Base-by-base conservation (phyloP, 2,329 filamentous ascomycete species). In the Metarhizium rileyi region DNA sequence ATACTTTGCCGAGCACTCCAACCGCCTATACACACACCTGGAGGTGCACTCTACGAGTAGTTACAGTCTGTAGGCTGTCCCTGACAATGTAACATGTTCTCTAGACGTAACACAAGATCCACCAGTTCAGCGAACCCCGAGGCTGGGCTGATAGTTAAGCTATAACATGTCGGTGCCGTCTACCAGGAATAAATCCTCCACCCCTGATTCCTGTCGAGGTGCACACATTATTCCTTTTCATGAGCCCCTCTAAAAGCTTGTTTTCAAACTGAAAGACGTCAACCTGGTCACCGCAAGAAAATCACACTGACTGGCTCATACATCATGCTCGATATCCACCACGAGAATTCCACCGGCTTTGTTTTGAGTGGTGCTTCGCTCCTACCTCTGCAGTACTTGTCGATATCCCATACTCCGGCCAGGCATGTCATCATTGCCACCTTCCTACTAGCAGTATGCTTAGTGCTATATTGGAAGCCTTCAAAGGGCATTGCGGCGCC, bases 401-500 rank as follows among this genome's bases (percentile, higher is more conserved):
- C 46, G 20, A 9, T 20, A 18, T 18, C 12, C 6, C 22, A 30
- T 27, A 16, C 30, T n/a, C 40, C 28, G 23, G 49, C 27, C 44
- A 26, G 8, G 3, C 50, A 44, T 8, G 5, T 46, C 2, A 30
- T 44, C 10, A 27, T 18, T 7, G 47, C 41, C n/a, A 27, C 50
- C 10, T 12, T 48, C 27, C 7, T 50, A 23, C n/a, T 53, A 23
- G n/a, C 35, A 1, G 7, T 38, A 1, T 44, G 41, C 30, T 25
- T 33, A 4, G 48, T 38, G 41, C 16, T 43, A 10, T 50, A 46
- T 36, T 46, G 28, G 12, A 43, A 44, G 16, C 25, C 41, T 4
- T 46, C 42, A 9, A 33, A 33, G 2, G 27, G 35, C 16, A 7
- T 52, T 12, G 30, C 36, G 2, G 52, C 44, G 20, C 52, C 52